Percentiles rank a stretch among this genome's conserved stretches.
Conservation (phyloP, 78 protist genomes). For the Dictyostelium brefeldianum region DNA sequence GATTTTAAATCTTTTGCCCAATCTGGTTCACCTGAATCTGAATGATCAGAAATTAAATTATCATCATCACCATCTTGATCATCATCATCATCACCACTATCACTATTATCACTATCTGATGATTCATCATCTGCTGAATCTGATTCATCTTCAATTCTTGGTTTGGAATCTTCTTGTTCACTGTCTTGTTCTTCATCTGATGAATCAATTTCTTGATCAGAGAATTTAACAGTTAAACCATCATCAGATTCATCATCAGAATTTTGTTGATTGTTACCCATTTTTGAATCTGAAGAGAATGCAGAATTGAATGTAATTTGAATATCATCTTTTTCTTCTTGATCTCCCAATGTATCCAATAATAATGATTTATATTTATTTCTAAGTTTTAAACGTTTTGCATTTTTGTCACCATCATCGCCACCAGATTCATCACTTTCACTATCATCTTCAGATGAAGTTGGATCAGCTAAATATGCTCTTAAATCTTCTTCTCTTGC, state of each 20-base stretch:
- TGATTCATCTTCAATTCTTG: background rate
- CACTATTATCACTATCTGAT: conserved; percentile 15
- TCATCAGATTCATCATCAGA: conserved; percentile 39
- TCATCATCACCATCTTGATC: background rate
- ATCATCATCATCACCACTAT: background rate
- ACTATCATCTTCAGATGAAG: conserved; percentile 18
- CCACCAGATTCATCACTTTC: conserved; percentile 4
- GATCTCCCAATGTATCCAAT: background rate
- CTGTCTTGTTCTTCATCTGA: conserved; percentile 33
- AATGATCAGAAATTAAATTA: conserved; percentile 31
- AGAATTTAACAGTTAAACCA: conserved; percentile 39
- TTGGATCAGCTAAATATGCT: conserved; percentile 68
- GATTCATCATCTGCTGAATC: conserved; percentile 31
- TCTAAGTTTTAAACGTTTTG: conserved; percentile 9
- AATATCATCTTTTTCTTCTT: conserved; percentile 62
- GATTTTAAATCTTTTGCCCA: conserved; percentile 53
- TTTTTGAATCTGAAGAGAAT: conserved; percentile 5
- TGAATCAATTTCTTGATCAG: conserved; percentile 27
- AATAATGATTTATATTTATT: conserved; percentile 52
- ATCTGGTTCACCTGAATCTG: conserved; percentile 16
- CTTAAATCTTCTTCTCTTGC: conserved; percentile 60
- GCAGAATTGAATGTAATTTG: conserved; percentile 79
- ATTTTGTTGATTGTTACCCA: too few relatives aligned
- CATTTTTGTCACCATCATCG: background rate
- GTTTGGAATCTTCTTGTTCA: conserved; percentile 7